Percentiles rank a stretch among this genome's conserved stretches.
phyloP scores from a whole-genome alignment of 2,329 filamentous ascomycete species.

The Pestalotiopsis sp. region DNA sequence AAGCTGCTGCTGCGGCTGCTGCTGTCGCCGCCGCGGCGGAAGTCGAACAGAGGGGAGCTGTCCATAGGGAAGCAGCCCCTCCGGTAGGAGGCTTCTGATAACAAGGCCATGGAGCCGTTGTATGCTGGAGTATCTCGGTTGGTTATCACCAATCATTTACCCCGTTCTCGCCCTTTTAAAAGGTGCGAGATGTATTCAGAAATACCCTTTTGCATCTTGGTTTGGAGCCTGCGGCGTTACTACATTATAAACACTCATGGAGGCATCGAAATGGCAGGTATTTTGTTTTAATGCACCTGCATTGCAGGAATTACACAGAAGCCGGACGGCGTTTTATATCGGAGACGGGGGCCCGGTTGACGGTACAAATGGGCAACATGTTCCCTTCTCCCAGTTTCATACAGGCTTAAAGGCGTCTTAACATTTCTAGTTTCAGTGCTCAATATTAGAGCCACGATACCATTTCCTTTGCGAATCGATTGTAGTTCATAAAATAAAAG shows the following conservation, averaged over 20 bases:
- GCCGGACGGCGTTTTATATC: not conserved
- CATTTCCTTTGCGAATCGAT: slow-evolving; percentile 2
- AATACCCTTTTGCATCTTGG: slow-evolving; percentile 1
- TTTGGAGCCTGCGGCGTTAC: slow-evolving; percentile 3
- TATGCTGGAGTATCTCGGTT: not conserved
- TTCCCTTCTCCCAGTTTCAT: not conserved
- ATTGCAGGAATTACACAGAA: not conserved
- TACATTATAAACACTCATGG: not conserved
- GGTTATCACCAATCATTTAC: not conserved
- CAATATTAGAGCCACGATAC: slow-evolving; percentile 11
- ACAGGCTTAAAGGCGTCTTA: slow-evolving; percentile 4
- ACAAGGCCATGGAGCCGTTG: slow-evolving; percentile 9
- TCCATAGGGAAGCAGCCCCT: slow-evolving; percentile 31
- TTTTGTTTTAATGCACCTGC: not conserved
- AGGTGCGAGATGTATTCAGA: not conserved
- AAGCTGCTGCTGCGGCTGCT: slow-evolving; percentile 16
- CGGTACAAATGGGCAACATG: not conserved
- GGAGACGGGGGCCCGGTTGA: not conserved
- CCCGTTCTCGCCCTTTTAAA: not conserved
- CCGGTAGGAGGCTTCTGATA: slow-evolving; percentile 26
- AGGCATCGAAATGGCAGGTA: not conserved
- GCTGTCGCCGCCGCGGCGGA: slow-evolving; percentile 18
- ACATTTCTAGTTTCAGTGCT: not conserved
- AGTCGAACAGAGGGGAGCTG: slow-evolving; percentile 21
- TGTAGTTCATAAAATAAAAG: not conserved